Evolutionary conservation across 2,329 filamentous ascomycete genomes (phyloP), one percentile per base, ranked within the genome.

Genomic region (Daldinia sp.): DNA sequence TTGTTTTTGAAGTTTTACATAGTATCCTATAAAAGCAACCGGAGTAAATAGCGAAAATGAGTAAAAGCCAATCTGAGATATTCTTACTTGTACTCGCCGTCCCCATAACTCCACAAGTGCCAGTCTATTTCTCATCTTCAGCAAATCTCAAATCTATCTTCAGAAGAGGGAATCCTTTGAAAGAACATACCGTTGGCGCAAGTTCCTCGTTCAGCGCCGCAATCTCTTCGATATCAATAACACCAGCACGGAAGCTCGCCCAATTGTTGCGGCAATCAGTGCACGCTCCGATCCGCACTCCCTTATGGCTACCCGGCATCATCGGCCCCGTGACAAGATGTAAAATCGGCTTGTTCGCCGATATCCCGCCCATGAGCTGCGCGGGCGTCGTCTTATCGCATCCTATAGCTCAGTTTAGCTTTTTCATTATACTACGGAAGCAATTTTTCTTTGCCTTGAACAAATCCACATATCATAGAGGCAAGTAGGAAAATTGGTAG

Each of bases 81-180:
- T 48, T 6, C 68, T 68, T 7, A 70, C 68, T 95, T 1, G 93
- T 97, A 76, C 93, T 95, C 6, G 93, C 93, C 0, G 93, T 97
- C 71, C 93, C 96, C 93, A 97, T 97, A 18, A 94, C 93, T 53
- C 93, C 93, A 71, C 93, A 97, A 0, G 93, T 94, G 33, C 93
- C 93, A 1, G 89, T 88, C 83, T 85, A 57, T 51, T 46, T 33
- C 3, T 15, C 0, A 44, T 65, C 12, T 13, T 72, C 46, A 68
- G 65, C 59, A 63, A 10, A 57, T 35, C 35, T 26, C 23, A 18
- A 13, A 13, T 12, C 10, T 18, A 7, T 18, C 54, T 7, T 18
- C 15, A 4, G 30, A 39, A 1, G 33, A 41, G 20, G 10, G 10
- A 35, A 10, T 48, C 5, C 15, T n/a, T 33, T 54, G 5, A 30